Base-by-base conservation (phyloP, 805 yeast species). In the Starmerella bombicola region DNA sequence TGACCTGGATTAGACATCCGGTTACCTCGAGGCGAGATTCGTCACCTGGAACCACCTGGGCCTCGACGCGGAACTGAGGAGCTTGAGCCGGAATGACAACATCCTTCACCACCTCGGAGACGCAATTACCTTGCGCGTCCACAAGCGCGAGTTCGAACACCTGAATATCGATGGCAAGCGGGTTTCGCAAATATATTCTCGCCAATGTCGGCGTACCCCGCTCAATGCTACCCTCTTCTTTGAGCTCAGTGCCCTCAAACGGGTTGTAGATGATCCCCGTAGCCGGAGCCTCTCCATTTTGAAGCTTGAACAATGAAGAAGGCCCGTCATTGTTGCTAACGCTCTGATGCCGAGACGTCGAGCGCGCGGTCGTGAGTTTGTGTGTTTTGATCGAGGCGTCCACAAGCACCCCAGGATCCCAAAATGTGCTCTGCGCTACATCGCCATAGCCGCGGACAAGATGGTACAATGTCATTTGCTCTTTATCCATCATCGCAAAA, bases 331-430 rank as follows among this genome's bases (percentile, higher is more conserved):
- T 9, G 13, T 9, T 10, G 21, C 30, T 19, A 9, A 31, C 12
- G 7, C 21, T 16, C 4, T 6, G 35, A 10, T 32, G 18, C 20
- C 35, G 19, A 9, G 35, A 19, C n/a, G 8, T 37, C 10, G 43
- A 18, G 2, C 43, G 38, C 2, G 33, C 38, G 4, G 45, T 47
- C 5, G 44, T 28, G 6, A 38, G 44, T 19, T 30, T 41, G 10
- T 50, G 43, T 7, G 52, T 48, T 13, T 49, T 39, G 17, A 54
- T 20, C 2, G 43, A 53, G 8, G 76, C 61, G 21, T 66, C 69
- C 45, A 86, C 64, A 1, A 82, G 61, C 7, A 88, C 41, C 41
- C 66, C 69, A 1, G 78, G 75, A 57, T 88, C 95, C 82, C 93
- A 82, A 52, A 82, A 83, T 1, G 45, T 32, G n/a, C 47, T 39